Conservation (phyloP, 202 grass and related monocot genomes). For the Setaria italica region DNA sequence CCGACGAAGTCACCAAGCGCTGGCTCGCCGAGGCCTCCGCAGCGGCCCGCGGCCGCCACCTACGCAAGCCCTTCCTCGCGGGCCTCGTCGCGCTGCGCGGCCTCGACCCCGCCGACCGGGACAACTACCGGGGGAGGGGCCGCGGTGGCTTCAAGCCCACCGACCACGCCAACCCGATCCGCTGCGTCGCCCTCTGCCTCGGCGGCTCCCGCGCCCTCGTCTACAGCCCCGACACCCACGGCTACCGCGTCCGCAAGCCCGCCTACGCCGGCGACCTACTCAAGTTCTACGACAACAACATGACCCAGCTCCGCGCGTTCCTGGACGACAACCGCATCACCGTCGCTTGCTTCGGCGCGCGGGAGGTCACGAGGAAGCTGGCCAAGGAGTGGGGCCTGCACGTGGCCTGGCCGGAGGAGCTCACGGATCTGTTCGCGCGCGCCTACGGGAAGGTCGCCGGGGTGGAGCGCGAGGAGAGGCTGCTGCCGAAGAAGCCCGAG, state of each 20-base stretch:
- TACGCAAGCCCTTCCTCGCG: constrained; percentile 36
- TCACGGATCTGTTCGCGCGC: constrained; percentile 43
- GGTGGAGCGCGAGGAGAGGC: constrained; percentile 14
- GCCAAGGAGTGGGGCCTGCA: constrained; percentile 42
- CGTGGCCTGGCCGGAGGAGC: constrained; percentile 35
- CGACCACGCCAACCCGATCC: constrained; percentile 34
- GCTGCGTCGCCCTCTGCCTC: constrained; percentile 47
- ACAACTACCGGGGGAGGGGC: neutral
- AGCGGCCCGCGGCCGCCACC: constrained; percentile 18
- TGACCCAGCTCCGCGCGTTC: constrained; percentile 32
- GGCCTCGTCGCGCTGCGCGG: constrained; percentile 53
- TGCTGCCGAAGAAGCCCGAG: neutral
- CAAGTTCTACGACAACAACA: constrained; percentile 24
- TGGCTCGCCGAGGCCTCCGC: constrained; percentile 22
- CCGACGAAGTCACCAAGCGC: constrained; percentile 11
- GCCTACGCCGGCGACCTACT: neutral
- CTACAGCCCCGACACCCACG: neutral
- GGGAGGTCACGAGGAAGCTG: constrained; percentile 30
- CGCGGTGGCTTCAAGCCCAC: neutral
- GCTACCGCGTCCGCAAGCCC: neutral
- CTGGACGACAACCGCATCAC: constrained; percentile 31
- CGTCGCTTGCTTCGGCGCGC: constrained; percentile 37
- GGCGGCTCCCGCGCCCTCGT: constrained; percentile 42
- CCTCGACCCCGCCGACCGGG: neutral
- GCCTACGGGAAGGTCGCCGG: constrained; percentile 35